A percentile compares a stretch with the other conserved stretches of the same genome.
phyloP scores from a whole-genome alignment of 306 rosid species.

The Cicer chorassanicum region DNA sequence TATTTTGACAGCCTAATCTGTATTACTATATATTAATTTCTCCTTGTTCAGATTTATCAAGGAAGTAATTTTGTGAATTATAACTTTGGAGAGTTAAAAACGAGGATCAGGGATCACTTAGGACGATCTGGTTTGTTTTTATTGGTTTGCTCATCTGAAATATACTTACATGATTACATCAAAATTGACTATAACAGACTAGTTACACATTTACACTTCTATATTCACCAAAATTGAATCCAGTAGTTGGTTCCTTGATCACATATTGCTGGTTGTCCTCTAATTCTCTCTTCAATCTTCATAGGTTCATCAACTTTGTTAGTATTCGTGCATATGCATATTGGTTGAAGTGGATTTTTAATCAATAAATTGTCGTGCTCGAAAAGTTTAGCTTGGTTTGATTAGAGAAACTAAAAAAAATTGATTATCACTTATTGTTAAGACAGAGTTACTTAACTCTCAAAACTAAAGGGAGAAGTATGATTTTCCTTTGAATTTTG shows the following conservation, averaged over 20 bases:
- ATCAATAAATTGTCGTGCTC: neutral
- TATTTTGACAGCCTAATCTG: constrained; percentile 19
- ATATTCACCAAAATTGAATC: neutral
- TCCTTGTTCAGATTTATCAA: constrained; percentile 14
- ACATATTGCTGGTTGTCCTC: neutral
- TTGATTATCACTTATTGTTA: neutral
- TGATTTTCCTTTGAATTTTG: no score
- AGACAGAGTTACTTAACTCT: no score
- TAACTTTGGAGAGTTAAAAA: constrained; percentile 23
- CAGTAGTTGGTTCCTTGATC: neutral
- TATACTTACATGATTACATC: constrained; percentile 11
- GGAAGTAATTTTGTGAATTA: neutral
- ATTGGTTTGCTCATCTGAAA: constrained; percentile 30
- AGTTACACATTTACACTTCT: neutral
- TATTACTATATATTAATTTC: constrained; percentile 28
- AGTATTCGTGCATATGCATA: neutral
- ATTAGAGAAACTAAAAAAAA: no score
- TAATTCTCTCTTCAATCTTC: neutral
- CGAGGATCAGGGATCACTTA: neutral
- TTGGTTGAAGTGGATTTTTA: neutral
- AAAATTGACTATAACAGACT: neutral
- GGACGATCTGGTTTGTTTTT: neutral
- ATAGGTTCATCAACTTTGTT: neutral
- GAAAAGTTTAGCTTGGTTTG: neutral
- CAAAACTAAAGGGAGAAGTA: no score